Evolutionary conservation across 2,329 filamentous ascomycete genomes (phyloP).

Genomic region (Fusarium siculi): DNA sequence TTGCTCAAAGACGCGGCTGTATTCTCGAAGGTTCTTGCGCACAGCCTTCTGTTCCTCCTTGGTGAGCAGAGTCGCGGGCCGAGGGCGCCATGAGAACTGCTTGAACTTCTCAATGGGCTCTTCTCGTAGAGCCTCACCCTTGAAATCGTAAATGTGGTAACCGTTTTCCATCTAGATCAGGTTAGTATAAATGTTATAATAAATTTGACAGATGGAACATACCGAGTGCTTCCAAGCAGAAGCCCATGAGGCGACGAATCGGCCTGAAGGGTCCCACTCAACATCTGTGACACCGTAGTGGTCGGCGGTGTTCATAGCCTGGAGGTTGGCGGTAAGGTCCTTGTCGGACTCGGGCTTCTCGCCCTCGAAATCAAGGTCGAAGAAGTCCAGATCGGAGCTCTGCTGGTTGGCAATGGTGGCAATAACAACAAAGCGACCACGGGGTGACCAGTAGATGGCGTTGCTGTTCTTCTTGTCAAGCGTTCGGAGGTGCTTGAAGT

Average conservation of each 20-base stretch:
- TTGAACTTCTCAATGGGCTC: constrained; percentile 97
- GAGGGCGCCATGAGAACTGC: constrained; percentile 94
- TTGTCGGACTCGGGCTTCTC: constrained; percentile 94
- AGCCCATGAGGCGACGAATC: constrained; percentile 93
- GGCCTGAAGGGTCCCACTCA: constrained; percentile 96
- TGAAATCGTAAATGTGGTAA: constrained; percentile 98
- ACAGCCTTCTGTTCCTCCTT: constrained; percentile 98
- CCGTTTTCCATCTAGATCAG: constrained; percentile 97
- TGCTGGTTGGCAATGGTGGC: constrained; percentile 93
- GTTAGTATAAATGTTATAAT: constrained; percentile 16
- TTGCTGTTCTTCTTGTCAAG: constrained; percentile 99
- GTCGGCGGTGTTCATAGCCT: constrained; percentile 92
- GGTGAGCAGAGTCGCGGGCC: constrained; percentile 87
- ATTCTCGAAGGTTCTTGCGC: constrained; percentile 98
- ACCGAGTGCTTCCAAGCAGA: constrained; percentile 96
- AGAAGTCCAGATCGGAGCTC: constrained; percentile 96
- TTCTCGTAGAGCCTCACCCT: constrained; percentile 87
- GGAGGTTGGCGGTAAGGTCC: constrained; percentile 92
- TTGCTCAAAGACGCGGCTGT: constrained; percentile 93
- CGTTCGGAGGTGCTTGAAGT: constrained; percentile 96
- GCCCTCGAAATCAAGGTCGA: constrained; percentile 96
- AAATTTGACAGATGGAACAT: constrained; percentile 54
- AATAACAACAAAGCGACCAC: constrained; percentile 92
- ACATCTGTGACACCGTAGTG: constrained; percentile 98
- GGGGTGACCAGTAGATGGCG: constrained; percentile 98